These are phyloP conservation scores for Coniosporium tulheliwenetii DNA, from an alignment of 2,329 filamentous ascomycete genomes.

Conservation along the genomic window DNA sequence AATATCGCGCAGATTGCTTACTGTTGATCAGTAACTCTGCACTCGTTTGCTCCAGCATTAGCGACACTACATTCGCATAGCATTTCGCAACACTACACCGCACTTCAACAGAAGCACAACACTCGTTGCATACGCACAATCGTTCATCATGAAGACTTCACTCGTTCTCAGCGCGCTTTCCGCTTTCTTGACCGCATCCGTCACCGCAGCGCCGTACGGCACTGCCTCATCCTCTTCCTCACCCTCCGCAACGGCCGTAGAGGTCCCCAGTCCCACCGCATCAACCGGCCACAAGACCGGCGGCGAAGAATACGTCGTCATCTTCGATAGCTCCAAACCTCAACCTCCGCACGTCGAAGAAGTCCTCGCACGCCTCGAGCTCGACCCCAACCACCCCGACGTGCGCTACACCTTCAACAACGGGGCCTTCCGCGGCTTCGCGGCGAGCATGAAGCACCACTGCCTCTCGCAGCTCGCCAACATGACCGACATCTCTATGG, in stretches of 20 bases:
- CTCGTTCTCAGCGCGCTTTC: background rate
- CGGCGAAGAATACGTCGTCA: slow-evolving; percentile 19
- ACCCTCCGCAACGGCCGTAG: background rate
- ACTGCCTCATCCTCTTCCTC: background rate
- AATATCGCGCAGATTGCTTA: no score
- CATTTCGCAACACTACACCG: background rate
- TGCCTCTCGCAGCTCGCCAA: slow-evolving; percentile 21
- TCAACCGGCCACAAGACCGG: slow-evolving; percentile 11
- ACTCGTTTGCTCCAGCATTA: no score
- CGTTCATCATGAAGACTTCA: background rate
- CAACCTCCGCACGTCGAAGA: slow-evolving; percentile 17
- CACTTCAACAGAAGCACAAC: background rate
- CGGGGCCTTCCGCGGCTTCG: slow-evolving; percentile 22
- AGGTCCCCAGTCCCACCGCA: background rate
- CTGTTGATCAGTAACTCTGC: no score
- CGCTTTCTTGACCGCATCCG: background rate
- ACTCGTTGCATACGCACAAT: background rate
- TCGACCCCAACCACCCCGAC: slow-evolving; percentile 20
- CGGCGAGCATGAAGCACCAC: slow-evolving; percentile 23
- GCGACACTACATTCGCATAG: no score
- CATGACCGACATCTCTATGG: slow-evolving; percentile 22
- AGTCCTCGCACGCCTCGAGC: slow-evolving; percentile 17
- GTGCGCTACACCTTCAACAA: slow-evolving; percentile 25
- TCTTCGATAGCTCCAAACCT: slow-evolving; percentile 17
- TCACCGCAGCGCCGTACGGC: background rate